phyloP scores from a whole-genome alignment of 148 eudicot species.

The Talinum fruticosum region DNA sequence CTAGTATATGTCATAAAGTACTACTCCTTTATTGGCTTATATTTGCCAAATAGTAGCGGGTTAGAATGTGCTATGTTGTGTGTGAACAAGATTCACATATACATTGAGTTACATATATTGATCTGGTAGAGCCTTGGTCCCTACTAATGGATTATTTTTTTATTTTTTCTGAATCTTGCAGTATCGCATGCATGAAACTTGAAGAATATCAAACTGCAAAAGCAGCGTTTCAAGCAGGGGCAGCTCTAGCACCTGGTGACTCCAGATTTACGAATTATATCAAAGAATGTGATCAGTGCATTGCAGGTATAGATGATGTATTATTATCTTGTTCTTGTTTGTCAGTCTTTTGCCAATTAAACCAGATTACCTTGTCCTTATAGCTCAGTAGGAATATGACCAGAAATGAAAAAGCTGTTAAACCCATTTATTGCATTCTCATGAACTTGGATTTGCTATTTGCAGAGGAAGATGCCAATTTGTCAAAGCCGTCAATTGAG shows the following conservation, averaged over 20 bases:
- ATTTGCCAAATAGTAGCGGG: no score
- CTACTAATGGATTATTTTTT: background rate
- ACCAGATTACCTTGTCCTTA: background rate
- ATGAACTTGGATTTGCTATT: conserved; percentile 5
- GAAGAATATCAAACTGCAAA: conserved; percentile 95
- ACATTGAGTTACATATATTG: background rate
- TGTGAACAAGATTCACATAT: background rate
- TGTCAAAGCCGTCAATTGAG: conserved; percentile 31
- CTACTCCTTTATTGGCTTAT: no score
- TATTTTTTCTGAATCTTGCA: conserved; percentile 24
- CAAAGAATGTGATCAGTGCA: conserved; percentile 74
- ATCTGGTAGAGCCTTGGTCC: background rate
- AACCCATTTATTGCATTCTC: background rate
- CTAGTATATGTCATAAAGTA: no score
- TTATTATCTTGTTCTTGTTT: background rate
- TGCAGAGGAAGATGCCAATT: conserved; percentile 65
- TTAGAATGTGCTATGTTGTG: background rate
- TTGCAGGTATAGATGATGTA: conserved; percentile 64
- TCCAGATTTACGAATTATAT: conserved; percentile 70
- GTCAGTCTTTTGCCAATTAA: background rate
- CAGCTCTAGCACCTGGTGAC: conserved; percentile 64
- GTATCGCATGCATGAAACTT: conserved; percentile 80
- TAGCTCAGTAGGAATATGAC: background rate
- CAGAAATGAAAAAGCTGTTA: background rate
- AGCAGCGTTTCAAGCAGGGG: conserved; percentile 73